Evolutionary conservation across 305 asterid genomes (phyloP).

Genomic region (Fraxinus latifolia): DNA sequence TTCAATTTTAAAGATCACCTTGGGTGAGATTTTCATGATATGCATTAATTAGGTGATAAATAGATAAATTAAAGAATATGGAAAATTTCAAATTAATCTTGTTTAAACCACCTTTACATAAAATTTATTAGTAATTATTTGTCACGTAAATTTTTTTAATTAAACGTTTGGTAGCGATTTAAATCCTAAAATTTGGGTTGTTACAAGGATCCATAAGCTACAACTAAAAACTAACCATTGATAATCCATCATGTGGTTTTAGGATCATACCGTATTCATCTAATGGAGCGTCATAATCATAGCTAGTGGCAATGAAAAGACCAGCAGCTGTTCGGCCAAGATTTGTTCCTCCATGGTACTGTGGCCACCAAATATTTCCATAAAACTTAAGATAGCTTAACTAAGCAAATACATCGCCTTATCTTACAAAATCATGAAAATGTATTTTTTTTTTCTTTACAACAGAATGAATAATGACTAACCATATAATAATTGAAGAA

Average conservation of each 20-base stretch:
- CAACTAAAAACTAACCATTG: neutral
- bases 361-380: constrained; percentile 6
- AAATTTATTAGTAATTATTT: no score
- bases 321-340: constrained; percentile 78
- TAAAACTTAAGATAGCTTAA: neutral
- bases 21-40: no score
- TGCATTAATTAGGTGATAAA: no score
- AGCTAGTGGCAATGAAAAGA: constrained; percentile 81
- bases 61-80: no score
- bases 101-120: no score
- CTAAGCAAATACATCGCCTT: neutral
- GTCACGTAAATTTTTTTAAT: no score
- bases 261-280: constrained; percentile 66
- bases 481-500: constrained; percentile 94
- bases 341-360: constrained; percentile 97
- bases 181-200: no score
- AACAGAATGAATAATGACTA: constrained; percentile 15
- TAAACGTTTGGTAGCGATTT: no score
- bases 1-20: no score
- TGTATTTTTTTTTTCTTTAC: no score
- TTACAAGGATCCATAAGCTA: neutral
- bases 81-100: no score
- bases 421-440: neutral
- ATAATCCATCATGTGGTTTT: neutral
- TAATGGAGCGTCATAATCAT: constrained; percentile 87